A percentile compares a stretch with the other conserved stretches of the same genome.
phyloP scores from a whole-genome alignment of 345 rosid genomes.

The Conringia planisiliqua region DNA sequence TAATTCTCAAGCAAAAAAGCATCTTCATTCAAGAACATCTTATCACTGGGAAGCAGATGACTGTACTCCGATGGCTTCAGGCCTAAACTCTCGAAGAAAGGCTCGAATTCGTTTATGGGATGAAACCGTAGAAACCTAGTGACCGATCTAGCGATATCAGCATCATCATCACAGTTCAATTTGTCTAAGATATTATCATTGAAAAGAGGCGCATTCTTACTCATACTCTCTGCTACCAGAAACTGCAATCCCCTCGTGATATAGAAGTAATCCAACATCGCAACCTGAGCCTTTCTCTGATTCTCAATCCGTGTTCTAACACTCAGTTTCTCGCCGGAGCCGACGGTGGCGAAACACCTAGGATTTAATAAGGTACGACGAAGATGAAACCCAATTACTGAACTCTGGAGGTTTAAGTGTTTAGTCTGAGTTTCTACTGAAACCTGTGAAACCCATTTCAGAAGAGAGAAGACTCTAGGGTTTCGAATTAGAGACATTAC shows the following conservation, averaged over 20 bases:
- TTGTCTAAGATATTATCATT: conserved; percentile 39
- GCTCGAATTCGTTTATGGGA: conserved; percentile 80
- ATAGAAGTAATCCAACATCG: conserved; percentile 64
- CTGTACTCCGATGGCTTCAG: conserved; percentile 44
- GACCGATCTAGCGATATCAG: conserved; percentile 35
- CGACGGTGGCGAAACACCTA: background rate
- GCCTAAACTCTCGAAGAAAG: conserved; percentile 74
- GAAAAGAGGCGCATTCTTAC: conserved; percentile 60
- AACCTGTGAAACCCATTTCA: background rate
- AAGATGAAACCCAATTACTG: background rate
- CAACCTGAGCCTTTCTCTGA: conserved; percentile 44
- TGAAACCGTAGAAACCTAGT: conserved; percentile 55
- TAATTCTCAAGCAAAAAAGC: conserved; percentile 52
- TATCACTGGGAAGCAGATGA: conserved; percentile 46
- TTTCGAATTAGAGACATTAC: conserved; percentile 2
- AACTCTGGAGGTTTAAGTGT: background rate
- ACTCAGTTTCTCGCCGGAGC: background rate
- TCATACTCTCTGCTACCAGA: conserved; percentile 56
- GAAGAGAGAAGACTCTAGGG: conserved; percentile 9
- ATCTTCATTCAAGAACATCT: conserved; percentile 63
- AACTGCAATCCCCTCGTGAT: conserved; percentile 52
- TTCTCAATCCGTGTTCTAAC: background rate
- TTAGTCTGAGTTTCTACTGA: background rate
- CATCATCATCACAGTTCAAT: conserved; percentile 16
- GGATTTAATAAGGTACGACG: background rate